These are phyloP conservation scores for Pythium plurisporium DNA, from an alignment of 352 stramenopile genomes.

Conservation along the genomic window DNA sequence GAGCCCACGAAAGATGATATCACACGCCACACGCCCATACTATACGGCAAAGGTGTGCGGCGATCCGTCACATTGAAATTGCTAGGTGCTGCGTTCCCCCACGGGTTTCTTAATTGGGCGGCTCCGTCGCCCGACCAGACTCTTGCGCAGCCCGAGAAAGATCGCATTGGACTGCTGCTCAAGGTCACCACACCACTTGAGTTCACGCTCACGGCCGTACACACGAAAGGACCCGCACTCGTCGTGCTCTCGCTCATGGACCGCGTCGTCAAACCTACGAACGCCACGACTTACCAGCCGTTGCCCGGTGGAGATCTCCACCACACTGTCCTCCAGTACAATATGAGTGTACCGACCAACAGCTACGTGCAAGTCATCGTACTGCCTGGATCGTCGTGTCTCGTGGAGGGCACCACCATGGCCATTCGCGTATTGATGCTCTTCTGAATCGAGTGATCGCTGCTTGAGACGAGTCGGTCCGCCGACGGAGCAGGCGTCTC, in stretches of 20 bases:
- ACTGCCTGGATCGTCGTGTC: conserved; percentile 6
- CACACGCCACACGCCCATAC: too few species aligned
- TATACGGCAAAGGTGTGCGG: too few species aligned
- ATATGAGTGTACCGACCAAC: neutral
- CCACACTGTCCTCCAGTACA: conserved; percentile 9
- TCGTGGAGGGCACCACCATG: conserved; percentile 1
- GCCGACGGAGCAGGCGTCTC: too few species aligned
- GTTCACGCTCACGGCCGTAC: too few species aligned
- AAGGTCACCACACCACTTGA: too few species aligned
- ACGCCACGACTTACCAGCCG: conserved; percentile 6
- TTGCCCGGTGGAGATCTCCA: neutral
- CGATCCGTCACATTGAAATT: neutral
- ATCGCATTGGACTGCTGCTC: too few species aligned
- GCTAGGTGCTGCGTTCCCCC: conserved; percentile 2
- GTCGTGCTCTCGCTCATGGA: conserved; percentile 1
- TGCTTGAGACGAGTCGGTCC: too few species aligned
- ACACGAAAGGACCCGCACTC: neutral
- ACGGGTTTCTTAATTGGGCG: neutral
- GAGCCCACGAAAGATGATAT: neutral
- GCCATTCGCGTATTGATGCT: too few species aligned
- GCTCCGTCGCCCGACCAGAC: too few species aligned
- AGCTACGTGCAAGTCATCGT: conserved; percentile 2
- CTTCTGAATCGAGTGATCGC: too few species aligned
- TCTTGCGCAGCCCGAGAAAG: too few species aligned
- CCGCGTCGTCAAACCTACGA: neutral